Evolutionary conservation across 441 rosid genomes (phyloP).

Genomic region (Cnidoscolus chayamansa): DNA sequence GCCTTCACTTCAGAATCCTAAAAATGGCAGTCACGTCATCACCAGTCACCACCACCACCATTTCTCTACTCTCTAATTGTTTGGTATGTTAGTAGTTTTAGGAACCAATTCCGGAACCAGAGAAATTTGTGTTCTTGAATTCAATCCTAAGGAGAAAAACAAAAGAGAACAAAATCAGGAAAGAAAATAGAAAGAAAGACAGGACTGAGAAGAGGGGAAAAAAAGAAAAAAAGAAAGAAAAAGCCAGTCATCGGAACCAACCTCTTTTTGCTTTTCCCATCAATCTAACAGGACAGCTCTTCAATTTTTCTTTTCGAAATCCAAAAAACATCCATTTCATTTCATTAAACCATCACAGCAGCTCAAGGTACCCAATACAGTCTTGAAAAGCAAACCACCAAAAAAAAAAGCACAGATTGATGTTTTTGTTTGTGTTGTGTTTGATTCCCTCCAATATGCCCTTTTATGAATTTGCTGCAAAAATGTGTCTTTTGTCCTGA

Average conservation of each 20-base stretch:
- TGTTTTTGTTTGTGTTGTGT: constrained; percentile 18
- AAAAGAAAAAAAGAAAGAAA: constrained; percentile 24
- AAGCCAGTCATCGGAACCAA: constrained; percentile 25
- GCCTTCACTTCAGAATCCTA: constrained; percentile 20
- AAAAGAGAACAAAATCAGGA: not conserved
- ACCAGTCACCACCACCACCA: constrained; percentile 33
- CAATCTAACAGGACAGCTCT: constrained; percentile 33
- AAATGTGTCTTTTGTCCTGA: constrained; percentile 23
- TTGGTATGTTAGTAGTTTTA: constrained; percentile 61
- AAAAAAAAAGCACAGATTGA: constrained; percentile 7
- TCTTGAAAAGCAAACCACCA: not conserved
- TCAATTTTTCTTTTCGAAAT: constrained; percentile 20
- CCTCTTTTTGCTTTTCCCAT: constrained; percentile 31
- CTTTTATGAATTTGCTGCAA: constrained; percentile 20
- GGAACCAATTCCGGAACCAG: constrained; percentile 60
- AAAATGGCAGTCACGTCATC: constrained; percentile 38
- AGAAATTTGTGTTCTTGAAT: constrained; percentile 32
- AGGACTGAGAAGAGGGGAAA: constrained; percentile 21
- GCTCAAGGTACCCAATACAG: not conserved
- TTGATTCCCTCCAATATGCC: constrained; percentile 20
- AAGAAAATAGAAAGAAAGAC: not conserved
- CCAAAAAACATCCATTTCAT: constrained; percentile 25
- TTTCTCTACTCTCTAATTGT: constrained; percentile 55
- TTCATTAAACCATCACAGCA: constrained; percentile 10
- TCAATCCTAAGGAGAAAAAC: constrained; percentile 21